Evolutionary conservation across 257 asterid species (phyloP).

Genomic region (Fraxinus americana): DNA sequence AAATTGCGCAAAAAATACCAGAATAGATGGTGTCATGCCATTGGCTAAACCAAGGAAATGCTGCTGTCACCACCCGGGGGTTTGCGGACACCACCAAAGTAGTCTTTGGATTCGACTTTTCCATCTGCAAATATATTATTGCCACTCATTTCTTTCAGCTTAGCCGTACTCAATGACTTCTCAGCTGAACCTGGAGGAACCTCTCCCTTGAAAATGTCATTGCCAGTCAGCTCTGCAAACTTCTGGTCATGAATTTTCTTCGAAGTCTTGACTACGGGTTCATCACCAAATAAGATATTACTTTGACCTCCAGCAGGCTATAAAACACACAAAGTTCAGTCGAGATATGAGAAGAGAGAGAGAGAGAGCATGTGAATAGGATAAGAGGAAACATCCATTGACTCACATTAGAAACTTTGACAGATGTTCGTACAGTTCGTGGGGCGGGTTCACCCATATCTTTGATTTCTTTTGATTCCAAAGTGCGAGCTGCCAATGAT

Average conservation of each 20-base stretch:
- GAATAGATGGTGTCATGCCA: background rate
- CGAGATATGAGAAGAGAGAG: conserved; percentile 1
- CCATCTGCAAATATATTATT: conserved; percentile 77
- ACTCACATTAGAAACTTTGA: conserved; percentile 89
- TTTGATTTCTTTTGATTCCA: conserved; percentile 59
- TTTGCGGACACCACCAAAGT: conserved; percentile 83
- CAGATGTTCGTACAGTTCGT: conserved; percentile 80
- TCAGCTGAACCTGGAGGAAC: conserved; percentile 72
- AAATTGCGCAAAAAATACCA: background rate
- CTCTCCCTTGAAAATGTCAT: conserved; percentile 88
- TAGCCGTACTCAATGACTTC: conserved; percentile 79
- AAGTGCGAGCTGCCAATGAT: conserved; percentile 59
- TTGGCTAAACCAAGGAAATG: conserved; percentile 64
- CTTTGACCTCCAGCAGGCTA: conserved; percentile 98
- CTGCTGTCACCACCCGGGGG: conserved; percentile 97
- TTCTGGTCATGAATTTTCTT: conserved; percentile 87
- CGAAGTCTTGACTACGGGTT: conserved; percentile 57
- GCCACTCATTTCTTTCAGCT: conserved; percentile 89
- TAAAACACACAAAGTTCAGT: conserved; percentile 20
- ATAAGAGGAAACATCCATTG: background rate
- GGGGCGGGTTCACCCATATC: conserved; percentile 81
- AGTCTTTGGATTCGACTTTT: conserved; percentile 69
- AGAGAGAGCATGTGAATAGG: background rate
- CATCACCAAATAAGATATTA: conserved; percentile 76
- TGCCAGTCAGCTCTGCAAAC: conserved; percentile 84